phyloP scores from a whole-genome alignment of 306 rosid genomes.

The Quercus alba region DNA sequence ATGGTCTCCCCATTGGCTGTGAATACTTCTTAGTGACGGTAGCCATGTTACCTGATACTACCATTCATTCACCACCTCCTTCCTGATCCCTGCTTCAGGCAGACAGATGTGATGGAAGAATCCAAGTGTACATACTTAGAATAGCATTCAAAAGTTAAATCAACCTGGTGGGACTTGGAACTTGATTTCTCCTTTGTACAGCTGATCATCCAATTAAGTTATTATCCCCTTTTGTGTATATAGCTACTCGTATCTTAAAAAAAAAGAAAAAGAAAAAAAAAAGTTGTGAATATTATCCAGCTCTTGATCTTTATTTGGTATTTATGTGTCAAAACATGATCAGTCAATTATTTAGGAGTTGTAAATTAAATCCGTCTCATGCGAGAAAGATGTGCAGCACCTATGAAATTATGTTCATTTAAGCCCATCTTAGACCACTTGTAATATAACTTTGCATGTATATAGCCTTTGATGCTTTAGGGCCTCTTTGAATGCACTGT shows the following conservation, averaged over 20 bases:
- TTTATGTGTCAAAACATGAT: background rate
- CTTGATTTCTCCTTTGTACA: slow-evolving; percentile 45
- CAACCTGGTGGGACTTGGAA: slow-evolving; percentile 49
- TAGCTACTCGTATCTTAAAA: slow-evolving; percentile 6
- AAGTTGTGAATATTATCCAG: slow-evolving; percentile 33
- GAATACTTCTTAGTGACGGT: slow-evolving; percentile 94
- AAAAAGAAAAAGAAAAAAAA: background rate
- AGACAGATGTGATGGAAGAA: slow-evolving; percentile 93
- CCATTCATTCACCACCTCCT: slow-evolving; percentile 86
- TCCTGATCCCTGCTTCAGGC: slow-evolving; percentile 91
- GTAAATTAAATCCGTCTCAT: background rate
- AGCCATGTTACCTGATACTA: slow-evolving; percentile 94
- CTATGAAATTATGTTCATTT: too few species aligned
- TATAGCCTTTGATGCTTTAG: too few species aligned
- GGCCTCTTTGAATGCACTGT: too few species aligned
- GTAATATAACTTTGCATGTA: too few species aligned
- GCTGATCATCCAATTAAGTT: slow-evolving; percentile 57
- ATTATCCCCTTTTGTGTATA: slow-evolving; percentile 41
- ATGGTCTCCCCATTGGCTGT: slow-evolving; percentile 92
- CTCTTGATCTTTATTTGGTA: background rate
- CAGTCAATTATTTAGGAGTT: background rate
- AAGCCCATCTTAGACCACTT: too few species aligned
- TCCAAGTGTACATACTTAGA: slow-evolving; percentile 64
- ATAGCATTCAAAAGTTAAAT: slow-evolving; percentile 31
- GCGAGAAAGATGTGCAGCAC: too few species aligned